Conservation (phyloP, 1,139 yeast genomes). For the Williopsis jadinii region DNA sequence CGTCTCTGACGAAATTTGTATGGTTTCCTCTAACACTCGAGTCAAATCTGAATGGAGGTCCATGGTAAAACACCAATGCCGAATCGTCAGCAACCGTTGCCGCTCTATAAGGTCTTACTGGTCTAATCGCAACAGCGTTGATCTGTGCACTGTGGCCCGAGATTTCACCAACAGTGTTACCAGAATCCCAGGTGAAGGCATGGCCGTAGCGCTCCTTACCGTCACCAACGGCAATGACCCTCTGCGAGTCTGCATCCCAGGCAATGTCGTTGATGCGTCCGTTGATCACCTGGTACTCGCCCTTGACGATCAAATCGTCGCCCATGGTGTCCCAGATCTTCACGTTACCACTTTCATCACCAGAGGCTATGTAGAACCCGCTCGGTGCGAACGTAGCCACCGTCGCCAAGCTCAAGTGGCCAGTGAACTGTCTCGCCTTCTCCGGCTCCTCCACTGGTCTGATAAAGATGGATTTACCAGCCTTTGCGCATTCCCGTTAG, state of each 20-base stretch:
- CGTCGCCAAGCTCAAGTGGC: constrained; percentile 65
- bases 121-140: constrained; percentile 79
- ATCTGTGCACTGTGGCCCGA: constrained; percentile 87
- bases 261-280: constrained; percentile 80
- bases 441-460: constrained; percentile 54
- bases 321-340: constrained; percentile 77
- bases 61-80: constrained; percentile 75
- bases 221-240: constrained; percentile 91
- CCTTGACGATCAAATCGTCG: constrained; percentile 60
- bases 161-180: constrained; percentile 92
- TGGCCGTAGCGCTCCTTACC: constrained; percentile 92
- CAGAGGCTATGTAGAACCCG: constrained; percentile 87
- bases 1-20: constrained; percentile 72
- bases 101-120: constrained; percentile 89
- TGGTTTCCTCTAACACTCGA: constrained; percentile 70
- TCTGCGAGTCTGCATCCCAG: constrained; percentile 86
- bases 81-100: constrained; percentile 90
- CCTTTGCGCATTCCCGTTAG: constrained; percentile 10
- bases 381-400: constrained; percentile 86
- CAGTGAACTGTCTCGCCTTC: constrained; percentile 53
- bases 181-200: constrained; percentile 89
- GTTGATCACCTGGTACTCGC: constrained; percentile 74
- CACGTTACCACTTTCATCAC: constrained; percentile 82
- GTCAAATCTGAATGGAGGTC: constrained; percentile 90
- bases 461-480: constrained; percentile 74